Evolutionary conservation across 176 grass and related monocot genomes (phyloP).

Genomic region (Bolboschoenus planiculmis): DNA sequence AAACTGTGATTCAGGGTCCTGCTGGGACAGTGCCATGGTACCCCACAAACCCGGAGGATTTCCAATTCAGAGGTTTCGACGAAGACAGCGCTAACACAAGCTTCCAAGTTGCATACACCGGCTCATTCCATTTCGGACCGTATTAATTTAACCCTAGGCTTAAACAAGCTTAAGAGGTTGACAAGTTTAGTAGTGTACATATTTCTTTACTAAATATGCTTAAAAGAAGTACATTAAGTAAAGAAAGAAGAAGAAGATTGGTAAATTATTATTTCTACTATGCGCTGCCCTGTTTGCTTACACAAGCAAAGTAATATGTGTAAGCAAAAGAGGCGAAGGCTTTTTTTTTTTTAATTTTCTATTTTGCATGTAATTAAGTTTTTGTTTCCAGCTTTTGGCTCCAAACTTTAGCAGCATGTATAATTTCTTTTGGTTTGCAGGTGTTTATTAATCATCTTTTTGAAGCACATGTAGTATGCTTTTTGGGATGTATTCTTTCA

Average conservation of each 20-base stretch:
- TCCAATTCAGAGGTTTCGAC: slow-evolving; percentile 20
- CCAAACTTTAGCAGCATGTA: neutral
- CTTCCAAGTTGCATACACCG: slow-evolving; percentile 20
- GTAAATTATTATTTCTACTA: slow-evolving; percentile 3
- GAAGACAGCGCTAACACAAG: slow-evolving; percentile 6
- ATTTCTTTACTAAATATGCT: neutral
- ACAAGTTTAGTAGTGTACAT: slow-evolving; percentile 10
- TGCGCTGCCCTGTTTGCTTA: slow-evolving; percentile 28
- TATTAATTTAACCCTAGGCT: slow-evolving; percentile 3
- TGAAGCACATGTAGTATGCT: neutral
- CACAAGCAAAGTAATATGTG: neutral
- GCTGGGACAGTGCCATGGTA: slow-evolving; percentile 29
- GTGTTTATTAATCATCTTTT: neutral
- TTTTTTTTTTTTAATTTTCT: neutral
- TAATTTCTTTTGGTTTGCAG: neutral
- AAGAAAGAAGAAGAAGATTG: neutral
- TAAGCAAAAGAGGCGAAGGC: slow-evolving; percentile 20
- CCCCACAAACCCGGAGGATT: slow-evolving; percentile 14
- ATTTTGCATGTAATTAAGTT: slow-evolving; percentile 4
- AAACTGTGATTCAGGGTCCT: neutral
- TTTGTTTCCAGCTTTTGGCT: neutral
- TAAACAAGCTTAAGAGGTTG: slow-evolving; percentile 20
- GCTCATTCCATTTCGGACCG: slow-evolving; percentile 6
- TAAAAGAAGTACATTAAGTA: neutral
- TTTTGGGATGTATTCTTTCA: slow-evolving; percentile 15